phyloP scores from a whole-genome alignment of 805 yeast species.

The Pichia ethanolica region DNA sequence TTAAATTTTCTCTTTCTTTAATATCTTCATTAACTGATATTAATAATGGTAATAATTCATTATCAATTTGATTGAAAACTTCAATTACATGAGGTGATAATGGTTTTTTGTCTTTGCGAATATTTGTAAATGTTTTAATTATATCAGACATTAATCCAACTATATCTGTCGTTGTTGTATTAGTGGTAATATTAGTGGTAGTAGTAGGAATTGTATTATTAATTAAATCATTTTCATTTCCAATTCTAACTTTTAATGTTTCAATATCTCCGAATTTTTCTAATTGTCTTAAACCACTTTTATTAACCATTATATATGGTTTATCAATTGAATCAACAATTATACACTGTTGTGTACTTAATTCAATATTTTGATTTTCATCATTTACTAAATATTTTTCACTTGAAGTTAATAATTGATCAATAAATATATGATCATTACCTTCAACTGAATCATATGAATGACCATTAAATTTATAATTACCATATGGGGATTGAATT shows the following conservation, averaged over 20 bases:
- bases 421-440: conserved; percentile 16
- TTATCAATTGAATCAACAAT: conserved; percentile 28
- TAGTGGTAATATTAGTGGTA: too few relatives aligned
- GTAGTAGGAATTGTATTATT: too few relatives aligned
- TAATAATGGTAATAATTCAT: too few relatives aligned
- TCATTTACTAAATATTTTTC: conserved; percentile 21
- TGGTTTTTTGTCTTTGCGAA: too few relatives aligned
- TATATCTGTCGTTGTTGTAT: too few relatives aligned
- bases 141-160: too few relatives aligned
- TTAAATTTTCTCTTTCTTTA: too few relatives aligned
- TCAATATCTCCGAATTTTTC: conserved; percentile 1
- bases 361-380: conserved; percentile 8
- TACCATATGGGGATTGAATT: conserved; percentile 5
- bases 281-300: conserved; percentile 25
- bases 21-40: too few relatives aligned
- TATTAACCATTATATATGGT: conserved; percentile 34
- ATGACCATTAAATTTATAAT: conserved; percentile 5
- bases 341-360: conserved; percentile 37
- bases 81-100: too few relatives aligned
- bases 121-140: too few relatives aligned
- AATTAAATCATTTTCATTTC: not conserved
- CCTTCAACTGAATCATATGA: conserved; percentile 13
- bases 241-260: not conserved
- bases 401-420: conserved; percentile 25
- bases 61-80: too few relatives aligned